phyloP scores from a whole-genome alignment of 306 rosid genomes.

The Albizia julibrissin region DNA sequence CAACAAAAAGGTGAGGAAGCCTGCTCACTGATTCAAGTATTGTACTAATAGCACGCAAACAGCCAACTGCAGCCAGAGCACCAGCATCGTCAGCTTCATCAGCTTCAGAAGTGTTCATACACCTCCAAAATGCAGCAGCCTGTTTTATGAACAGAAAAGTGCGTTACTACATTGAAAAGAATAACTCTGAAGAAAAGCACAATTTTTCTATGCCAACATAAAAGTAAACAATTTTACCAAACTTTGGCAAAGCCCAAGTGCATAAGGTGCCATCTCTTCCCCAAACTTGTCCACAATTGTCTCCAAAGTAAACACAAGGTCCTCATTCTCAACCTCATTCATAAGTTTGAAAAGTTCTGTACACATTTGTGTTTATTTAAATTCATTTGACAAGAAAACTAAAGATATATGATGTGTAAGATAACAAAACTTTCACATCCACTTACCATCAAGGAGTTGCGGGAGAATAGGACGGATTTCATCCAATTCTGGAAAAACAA shows the following conservation, averaged over 20 bases:
- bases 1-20: conserved; percentile 81
- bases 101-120: conserved; percentile 88
- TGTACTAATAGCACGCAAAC: conserved; percentile 93
- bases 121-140: conserved; percentile 97
- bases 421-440: conserved; percentile 23
- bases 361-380: conserved; percentile 13
- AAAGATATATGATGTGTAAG: neutral
- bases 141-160: conserved; percentile 25
- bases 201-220: neutral
- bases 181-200: conserved; percentile 4
- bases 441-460: conserved; percentile 91
- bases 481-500: conserved; percentile 66
- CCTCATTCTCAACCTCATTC: conserved; percentile 98
- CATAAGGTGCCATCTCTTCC: conserved; percentile 99
- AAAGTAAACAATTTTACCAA: conserved; percentile 55
- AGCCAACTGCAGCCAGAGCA: conserved; percentile 94
- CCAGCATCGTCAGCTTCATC: conserved; percentile 93
- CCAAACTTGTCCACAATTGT: conserved; percentile 97
- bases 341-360: conserved; percentile 94
- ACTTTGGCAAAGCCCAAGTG: conserved; percentile 88
- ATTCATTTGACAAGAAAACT: neutral
- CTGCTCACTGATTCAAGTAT: conserved; percentile 98
- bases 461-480: conserved; percentile 94
- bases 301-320: conserved; percentile 94
- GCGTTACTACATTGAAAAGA: neutral